Evolutionary conservation across 2,329 filamentous ascomycete genomes (phyloP).

Genomic region (Exophiala spinifera): DNA sequence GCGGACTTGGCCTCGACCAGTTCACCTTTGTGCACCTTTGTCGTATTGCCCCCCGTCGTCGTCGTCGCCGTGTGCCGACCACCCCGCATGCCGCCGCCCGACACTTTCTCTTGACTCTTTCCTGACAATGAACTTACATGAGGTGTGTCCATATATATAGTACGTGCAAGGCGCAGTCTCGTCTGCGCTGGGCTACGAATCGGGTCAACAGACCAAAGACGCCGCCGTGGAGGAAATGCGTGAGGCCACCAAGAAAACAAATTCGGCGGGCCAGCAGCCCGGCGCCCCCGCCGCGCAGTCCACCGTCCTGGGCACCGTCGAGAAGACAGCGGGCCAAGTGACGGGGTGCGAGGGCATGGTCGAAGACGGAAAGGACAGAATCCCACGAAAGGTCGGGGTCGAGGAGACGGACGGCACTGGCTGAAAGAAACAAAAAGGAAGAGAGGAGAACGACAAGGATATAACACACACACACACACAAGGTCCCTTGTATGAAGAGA

Average conservation of each 20-base stretch:
- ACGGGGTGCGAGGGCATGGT: conserved; percentile 29
- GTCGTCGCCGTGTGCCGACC: too few species aligned
- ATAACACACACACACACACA: too few species aligned
- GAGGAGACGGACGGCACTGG: conserved; percentile 24
- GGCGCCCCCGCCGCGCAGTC: too few species aligned
- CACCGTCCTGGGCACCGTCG: conserved; percentile 23
- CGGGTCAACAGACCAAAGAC: conserved; percentile 26
- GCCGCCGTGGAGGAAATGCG: conserved; percentile 27
- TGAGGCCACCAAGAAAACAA: conserved; percentile 19
- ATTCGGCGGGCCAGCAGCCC: conserved; percentile 8
- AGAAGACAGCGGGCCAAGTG: conserved; percentile 25
- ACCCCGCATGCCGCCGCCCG: too few species aligned
- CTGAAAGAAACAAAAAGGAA: background rate
- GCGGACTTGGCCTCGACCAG: too few species aligned
- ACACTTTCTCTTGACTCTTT: background rate
- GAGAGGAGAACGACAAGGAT: too few species aligned
- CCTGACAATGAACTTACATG: too few species aligned
- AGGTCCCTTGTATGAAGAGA: too few species aligned
- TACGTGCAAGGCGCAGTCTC: conserved; percentile 29
- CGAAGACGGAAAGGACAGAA: conserved; percentile 24
- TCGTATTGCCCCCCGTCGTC: too few species aligned
- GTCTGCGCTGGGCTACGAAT: conserved; percentile 25
- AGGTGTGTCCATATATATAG: too few species aligned
- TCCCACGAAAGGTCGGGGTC: conserved; percentile 18
- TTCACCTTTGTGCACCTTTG: too few species aligned